Conservation (phyloP, 2,329 filamentous ascomycete species). For the Xylaria sp. region DNA sequence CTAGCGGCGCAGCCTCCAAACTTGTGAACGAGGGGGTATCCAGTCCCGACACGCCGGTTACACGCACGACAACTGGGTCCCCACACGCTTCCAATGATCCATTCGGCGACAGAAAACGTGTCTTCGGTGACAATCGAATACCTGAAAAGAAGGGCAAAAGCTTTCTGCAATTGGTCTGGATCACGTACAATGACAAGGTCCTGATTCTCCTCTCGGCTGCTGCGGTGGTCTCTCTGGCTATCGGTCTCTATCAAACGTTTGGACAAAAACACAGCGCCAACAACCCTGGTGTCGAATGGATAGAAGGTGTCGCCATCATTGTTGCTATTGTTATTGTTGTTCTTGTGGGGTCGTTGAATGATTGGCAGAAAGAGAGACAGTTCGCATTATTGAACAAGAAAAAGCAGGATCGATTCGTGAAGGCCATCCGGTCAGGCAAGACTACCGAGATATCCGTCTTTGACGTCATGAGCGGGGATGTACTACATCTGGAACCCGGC, state of each 20-base stretch:
- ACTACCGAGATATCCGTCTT: slow-evolving; percentile 76
- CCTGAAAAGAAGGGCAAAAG: slow-evolving; percentile 81
- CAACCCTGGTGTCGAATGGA: slow-evolving; percentile 75
- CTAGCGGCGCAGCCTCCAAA: slow-evolving; percentile 52
- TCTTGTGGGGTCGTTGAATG: slow-evolving; percentile 79
- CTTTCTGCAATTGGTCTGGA: slow-evolving; percentile 79
- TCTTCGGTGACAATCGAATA: slow-evolving; percentile 77
- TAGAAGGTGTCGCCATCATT: slow-evolving; percentile 84
- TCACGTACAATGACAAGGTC: slow-evolving; percentile 86
- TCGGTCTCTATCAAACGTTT: slow-evolving; percentile 81
- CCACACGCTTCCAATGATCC: slow-evolving; percentile 46
- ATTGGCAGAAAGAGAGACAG: slow-evolving; percentile 83
- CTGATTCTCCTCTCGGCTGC: slow-evolving; percentile 77
- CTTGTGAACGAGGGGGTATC: slow-evolving; percentile 49
- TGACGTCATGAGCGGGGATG: slow-evolving; percentile 76
- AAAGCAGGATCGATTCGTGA: slow-evolving; percentile 80
- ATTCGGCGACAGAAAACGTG: slow-evolving; percentile 74
- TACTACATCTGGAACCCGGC: slow-evolving; percentile 78
- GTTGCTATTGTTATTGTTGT: slow-evolving; percentile 83
- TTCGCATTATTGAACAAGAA: slow-evolving; percentile 83
- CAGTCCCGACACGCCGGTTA: slow-evolving; percentile 41
- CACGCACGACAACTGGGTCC: slow-evolving; percentile 37
- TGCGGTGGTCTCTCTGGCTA: slow-evolving; percentile 76
- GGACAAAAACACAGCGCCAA: slow-evolving; percentile 63
- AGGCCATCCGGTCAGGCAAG: slow-evolving; percentile 76